Percentiles rank a stretch among this genome's conserved stretches.
These are phyloP conservation scores for Celoporthe dispersa DNA, from an alignment of 2,329 filamentous ascomycete species.

Conservation along the genomic window DNA sequence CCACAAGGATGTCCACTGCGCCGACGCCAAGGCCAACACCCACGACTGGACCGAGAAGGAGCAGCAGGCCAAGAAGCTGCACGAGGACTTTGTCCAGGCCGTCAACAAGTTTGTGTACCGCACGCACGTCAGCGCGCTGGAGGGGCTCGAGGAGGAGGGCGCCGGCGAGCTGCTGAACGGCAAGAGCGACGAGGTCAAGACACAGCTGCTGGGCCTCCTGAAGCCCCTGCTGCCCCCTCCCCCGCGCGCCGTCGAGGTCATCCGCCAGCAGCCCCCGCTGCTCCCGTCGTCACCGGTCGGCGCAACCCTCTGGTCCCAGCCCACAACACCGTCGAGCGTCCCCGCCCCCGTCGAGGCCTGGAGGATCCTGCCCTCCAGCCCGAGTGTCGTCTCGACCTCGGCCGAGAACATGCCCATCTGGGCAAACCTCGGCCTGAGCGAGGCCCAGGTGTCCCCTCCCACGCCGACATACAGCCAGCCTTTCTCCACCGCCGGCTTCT, in stretches of 20 bases:
- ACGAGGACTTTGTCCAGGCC: slow-evolving; percentile 94
- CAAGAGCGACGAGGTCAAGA: slow-evolving; percentile 92
- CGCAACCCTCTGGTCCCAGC: slow-evolving; percentile 81
- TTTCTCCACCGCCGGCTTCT: slow-evolving; percentile 72
- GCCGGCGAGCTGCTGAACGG: slow-evolving; percentile 90
- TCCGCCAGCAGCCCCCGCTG: slow-evolving; percentile 83
- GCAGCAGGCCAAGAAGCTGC: slow-evolving; percentile 92
- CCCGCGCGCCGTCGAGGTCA: slow-evolving; percentile 85
- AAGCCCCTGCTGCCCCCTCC: slow-evolving; percentile 85
- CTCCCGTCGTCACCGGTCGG: slow-evolving; percentile 80
- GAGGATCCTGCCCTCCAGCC: slow-evolving; percentile 89
- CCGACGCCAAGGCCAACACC: slow-evolving; percentile 85
- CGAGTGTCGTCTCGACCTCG: slow-evolving; percentile 72
- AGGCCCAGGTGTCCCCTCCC: slow-evolving; percentile 73
- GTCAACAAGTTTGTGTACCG: slow-evolving; percentile 97
- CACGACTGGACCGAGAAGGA: slow-evolving; percentile 98
- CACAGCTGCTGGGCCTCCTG: slow-evolving; percentile 80
- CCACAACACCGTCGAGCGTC: slow-evolving; percentile 65
- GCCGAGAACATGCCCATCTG: slow-evolving; percentile 74
- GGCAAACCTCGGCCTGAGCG: slow-evolving; percentile 76
- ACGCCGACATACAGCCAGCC: slow-evolving; percentile 81
- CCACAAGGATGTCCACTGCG: slow-evolving; percentile 93
- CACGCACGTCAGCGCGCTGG: slow-evolving; percentile 83
- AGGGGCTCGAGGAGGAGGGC: slow-evolving; percentile 95
- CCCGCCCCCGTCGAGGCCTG: slow-evolving; percentile 81